These are phyloP conservation scores for Fusarium verrucosum DNA, from an alignment of 2,329 filamentous ascomycete genomes.

Conservation along the genomic window DNA sequence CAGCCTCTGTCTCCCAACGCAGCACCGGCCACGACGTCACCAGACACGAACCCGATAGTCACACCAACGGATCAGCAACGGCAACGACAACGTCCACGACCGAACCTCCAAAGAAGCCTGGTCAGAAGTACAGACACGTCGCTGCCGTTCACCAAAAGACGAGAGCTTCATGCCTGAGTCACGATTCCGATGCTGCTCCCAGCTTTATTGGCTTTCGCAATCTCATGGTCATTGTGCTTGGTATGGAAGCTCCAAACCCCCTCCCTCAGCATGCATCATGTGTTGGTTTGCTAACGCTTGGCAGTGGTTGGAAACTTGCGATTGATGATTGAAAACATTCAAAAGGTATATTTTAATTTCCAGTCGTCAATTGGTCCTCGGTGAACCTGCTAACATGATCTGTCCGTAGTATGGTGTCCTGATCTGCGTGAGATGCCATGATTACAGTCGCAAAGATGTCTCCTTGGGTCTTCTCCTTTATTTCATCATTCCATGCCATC, in stretches of 20 bases:
- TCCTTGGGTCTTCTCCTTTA: constrained; percentile 81
- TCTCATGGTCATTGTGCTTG: constrained; percentile 91
- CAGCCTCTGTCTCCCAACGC: constrained; percentile 41
- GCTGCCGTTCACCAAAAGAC: constrained; percentile 81
- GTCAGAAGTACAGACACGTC: constrained; percentile 85
- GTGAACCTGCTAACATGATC: constrained; percentile 10
- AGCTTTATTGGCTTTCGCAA: constrained; percentile 96
- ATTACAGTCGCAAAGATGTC: constrained; percentile 82
- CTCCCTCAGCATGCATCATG: constrained; percentile 25
- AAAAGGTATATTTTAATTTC: constrained; percentile 71
- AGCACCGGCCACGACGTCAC: constrained; percentile 42
- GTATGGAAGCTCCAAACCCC: constrained; percentile 57
- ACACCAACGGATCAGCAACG: constrained; percentile 39
- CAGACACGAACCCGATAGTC: constrained; percentile 38
- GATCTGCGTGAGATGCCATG: constrained; percentile 90
- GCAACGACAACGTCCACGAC: constrained; percentile 36
- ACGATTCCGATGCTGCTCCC: constrained; percentile 77
- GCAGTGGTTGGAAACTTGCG: constrained; percentile 91
- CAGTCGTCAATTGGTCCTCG: background rate
- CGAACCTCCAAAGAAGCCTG: constrained; percentile 32
- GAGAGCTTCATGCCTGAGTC: constrained; percentile 83
- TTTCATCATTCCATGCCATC: constrained; percentile 86
- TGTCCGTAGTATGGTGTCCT: constrained; percentile 88
- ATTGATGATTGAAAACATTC: constrained; percentile 95
- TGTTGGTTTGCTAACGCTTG: constrained; percentile 30